Evolutionary conservation across 2,329 filamentous ascomycete genomes (phyloP), one percentile per base, ranked within the genome.

Genomic region (Shiraia sp.): DNA sequence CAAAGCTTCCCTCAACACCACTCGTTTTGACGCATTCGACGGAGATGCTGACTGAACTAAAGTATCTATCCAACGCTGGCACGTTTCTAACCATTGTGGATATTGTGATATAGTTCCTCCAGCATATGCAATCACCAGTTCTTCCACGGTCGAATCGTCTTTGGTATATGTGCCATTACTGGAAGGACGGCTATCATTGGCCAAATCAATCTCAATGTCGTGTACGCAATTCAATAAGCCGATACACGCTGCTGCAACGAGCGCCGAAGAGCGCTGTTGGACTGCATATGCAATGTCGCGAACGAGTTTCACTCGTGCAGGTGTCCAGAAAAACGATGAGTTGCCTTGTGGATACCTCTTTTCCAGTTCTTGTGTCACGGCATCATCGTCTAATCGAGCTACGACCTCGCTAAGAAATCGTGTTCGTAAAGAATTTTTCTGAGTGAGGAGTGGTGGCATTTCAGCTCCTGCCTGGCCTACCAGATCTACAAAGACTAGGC

Each of bases 101-200:
- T 90, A 90, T 57, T 88, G 82, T n/a, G 83, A 80, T 45, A 91
- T 91, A 59, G 87, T 90, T 6, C 87, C 86, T 23, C 88, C 88
- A 0, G 88, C 90, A 61, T 89, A 91, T 1, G 87, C 88, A 15
- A 91, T 85, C 1, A 88, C 83, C 22, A 92, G 66, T 54, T 88
- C 84, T 47, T 82, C 77, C 1, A 40, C 41, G 71, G 67, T 36
- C 9, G 38, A 32, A 6, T 70, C 42, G 3, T 15, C 25, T n/a
- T 43, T 42, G 4, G 49, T 28, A 32, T 40, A 47, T 14, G 51
- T 31, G 8, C 56, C 46, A 27, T 63, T 61, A 10, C 45, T 47
- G 17, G 59, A 50, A 4, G 43, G 29, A 6, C 38, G 42, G 10
- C 53, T 45, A 10, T 49, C 42, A 13, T 45, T 47, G 36, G 41